Percentiles rank a stretch among this genome's conserved stretches.
Evolutionary conservation across 352 stramenopile genomes (phyloP).

Genomic region (Pythium folliculosum): DNA sequence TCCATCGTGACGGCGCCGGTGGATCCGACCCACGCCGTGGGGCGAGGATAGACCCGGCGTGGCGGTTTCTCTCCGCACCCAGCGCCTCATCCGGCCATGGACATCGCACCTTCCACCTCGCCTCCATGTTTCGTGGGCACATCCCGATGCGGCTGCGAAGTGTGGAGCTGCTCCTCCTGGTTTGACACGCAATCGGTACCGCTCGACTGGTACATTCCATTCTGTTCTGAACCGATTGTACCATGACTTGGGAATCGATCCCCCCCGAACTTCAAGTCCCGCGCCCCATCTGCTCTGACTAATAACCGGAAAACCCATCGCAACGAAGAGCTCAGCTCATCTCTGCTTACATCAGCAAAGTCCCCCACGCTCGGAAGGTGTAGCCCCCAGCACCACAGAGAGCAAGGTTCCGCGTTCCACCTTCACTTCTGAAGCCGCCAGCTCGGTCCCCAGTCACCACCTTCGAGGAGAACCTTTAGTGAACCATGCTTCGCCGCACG

Average conservation of each 20-base stretch:
- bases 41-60: too few species aligned
- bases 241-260: neutral
- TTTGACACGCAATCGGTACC: slow-evolving; percentile 3
- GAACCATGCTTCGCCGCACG: slow-evolving; percentile 15
- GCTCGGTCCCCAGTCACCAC: too few species aligned
- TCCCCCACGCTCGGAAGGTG: too few species aligned
- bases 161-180: neutral
- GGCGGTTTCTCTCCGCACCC: too few species aligned
- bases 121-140: neutral
- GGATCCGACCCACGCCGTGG: too few species aligned
- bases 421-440: slow-evolving; percentile 1
- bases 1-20: too few species aligned
- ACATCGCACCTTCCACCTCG: neutral
- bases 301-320: neutral
- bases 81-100: too few species aligned
- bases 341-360: slow-evolving; percentile 7
- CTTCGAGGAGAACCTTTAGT: too few species aligned
- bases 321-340: too few species aligned
- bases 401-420: neutral
- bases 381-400: too few species aligned
- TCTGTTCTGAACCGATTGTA: neutral
- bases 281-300: neutral
- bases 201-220: neutral
- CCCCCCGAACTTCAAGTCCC: neutral
- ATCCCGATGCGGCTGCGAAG: too few species aligned